phyloP scores from a whole-genome alignment of 2,329 filamentous ascomycete species.

The Fusarium cyanostomum region DNA sequence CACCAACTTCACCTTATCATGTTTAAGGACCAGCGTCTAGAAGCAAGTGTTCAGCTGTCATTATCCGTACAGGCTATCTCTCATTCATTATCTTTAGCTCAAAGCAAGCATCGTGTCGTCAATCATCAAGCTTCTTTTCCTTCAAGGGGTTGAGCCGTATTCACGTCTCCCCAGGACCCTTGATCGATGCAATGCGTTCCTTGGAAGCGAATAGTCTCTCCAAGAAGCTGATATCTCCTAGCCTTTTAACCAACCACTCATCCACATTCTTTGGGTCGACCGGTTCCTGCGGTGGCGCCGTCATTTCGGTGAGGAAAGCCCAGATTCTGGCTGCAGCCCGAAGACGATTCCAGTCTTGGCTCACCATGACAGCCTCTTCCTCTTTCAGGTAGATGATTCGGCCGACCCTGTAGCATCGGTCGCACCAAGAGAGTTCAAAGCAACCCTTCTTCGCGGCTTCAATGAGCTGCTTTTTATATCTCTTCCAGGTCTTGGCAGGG shows the following conservation, averaged over 20 bases:
- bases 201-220: slow-evolving; percentile 21
- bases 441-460: slow-evolving; percentile 14
- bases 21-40: not conserved
- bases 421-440: slow-evolving; percentile 26
- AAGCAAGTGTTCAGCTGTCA: not conserved
- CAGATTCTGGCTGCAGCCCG: slow-evolving; percentile 39
- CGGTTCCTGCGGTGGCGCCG: slow-evolving; percentile 36
- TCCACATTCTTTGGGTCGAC: slow-evolving; percentile 21
- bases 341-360: slow-evolving; percentile 41
- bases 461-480: slow-evolving; percentile 38
- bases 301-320: slow-evolving; percentile 39
- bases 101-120: not conserved
- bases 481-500: slow-evolving; percentile 29
- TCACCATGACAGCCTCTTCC: slow-evolving; percentile 39
- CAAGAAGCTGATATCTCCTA: slow-evolving; percentile 40
- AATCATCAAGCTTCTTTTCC: not conserved
- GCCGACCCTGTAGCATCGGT: slow-evolving; percentile 37
- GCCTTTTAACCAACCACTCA: slow-evolving; percentile 40
- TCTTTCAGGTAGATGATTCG: slow-evolving; percentile 43
- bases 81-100: not conserved
- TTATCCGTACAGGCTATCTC: slow-evolving; percentile 4
- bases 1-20: not conserved
- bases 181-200: slow-evolving; percentile 5
- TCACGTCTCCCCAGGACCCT: not conserved
- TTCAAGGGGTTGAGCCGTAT: not conserved